phyloP scores from a whole-genome alignment of 768 basidiomycete species.

The Rubroboletus pulcherrimus region DNA sequence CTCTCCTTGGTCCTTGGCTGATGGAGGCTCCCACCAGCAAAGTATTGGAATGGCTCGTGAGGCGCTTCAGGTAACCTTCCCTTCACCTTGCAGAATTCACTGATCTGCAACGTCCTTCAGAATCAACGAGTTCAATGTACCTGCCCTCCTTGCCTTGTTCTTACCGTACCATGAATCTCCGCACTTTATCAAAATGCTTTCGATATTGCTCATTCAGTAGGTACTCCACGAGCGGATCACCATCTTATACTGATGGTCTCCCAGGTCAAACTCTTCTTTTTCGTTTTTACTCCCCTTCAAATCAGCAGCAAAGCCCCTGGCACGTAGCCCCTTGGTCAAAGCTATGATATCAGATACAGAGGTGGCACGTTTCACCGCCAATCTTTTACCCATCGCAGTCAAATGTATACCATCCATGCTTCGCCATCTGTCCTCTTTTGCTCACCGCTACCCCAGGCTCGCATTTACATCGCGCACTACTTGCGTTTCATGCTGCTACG shows the following conservation, averaged over 20 bases:
- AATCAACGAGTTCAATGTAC: constrained; percentile 90
- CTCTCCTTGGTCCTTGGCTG: constrained; percentile 74
- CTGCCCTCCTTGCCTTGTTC: constrained; percentile 73
- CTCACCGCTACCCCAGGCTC: constrained; percentile 27
- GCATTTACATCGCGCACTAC: constrained; percentile 60
- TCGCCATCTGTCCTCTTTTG: background rate
- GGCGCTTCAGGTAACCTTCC: constrained; percentile 74
- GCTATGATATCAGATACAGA: constrained; percentile 73
- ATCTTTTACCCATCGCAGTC: constrained; percentile 58
- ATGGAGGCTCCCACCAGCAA: constrained; percentile 78
- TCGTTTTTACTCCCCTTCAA: constrained; percentile 73
- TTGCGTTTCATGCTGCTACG: constrained; percentile 79
- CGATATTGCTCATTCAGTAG: constrained; percentile 76
- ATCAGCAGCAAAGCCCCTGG: constrained; percentile 69
- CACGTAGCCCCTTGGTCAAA: constrained; percentile 66
- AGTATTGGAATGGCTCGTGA: constrained; percentile 91
- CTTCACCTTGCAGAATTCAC: background rate
- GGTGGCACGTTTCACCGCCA: constrained; percentile 66
- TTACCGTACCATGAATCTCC: constrained; percentile 93
- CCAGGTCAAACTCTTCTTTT: constrained; percentile 60
- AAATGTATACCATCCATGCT: constrained; percentile 32
- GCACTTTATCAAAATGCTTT: constrained; percentile 90
- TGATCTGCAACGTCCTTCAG: constrained; percentile 37
- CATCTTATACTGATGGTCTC: background rate
- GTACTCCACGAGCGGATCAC: constrained; percentile 17